These are phyloP conservation scores for Cubamyces lactineus DNA, from an alignment of 768 basidiomycete genomes.

Conservation along the genomic window DNA sequence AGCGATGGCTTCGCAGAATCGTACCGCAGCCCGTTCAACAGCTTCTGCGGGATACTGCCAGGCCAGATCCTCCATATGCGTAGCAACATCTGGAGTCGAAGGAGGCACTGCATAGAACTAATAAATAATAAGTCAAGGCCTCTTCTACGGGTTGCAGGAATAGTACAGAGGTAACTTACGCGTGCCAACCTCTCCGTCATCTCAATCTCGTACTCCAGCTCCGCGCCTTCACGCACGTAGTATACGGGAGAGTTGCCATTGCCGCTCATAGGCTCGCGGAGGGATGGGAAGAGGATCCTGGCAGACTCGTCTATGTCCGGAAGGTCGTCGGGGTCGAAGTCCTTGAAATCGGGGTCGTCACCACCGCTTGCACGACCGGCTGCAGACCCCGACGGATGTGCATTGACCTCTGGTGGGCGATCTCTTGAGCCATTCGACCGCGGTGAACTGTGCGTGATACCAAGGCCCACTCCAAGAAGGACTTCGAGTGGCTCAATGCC, in stretches of 20 bases:
- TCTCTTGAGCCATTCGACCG: slow-evolving; percentile 6
- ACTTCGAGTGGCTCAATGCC: slow-evolving; percentile 72
- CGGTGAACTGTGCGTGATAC: background rate
- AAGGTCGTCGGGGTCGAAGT: slow-evolving; percentile 77
- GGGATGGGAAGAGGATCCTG: slow-evolving; percentile 65
- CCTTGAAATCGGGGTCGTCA: slow-evolving; percentile 46
- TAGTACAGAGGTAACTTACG: slow-evolving; percentile 47
- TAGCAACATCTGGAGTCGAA: slow-evolving; percentile 72
- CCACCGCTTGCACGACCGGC: slow-evolving; percentile 19
- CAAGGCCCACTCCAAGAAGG: slow-evolving; percentile 70
- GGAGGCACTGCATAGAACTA: slow-evolving; percentile 80
- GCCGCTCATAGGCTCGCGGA: slow-evolving; percentile 38
- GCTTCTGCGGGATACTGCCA: slow-evolving; percentile 84
- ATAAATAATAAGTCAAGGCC: slow-evolving; percentile 3
- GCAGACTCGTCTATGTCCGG: slow-evolving; percentile 68
- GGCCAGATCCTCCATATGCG: slow-evolving; percentile 77
- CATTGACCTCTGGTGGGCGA: background rate
- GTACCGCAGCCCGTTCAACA: slow-evolving; percentile 73
- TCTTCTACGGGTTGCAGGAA: slow-evolving; percentile 1
- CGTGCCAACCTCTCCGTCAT: slow-evolving; percentile 72
- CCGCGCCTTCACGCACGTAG: slow-evolving; percentile 49
- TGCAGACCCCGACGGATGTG: background rate
- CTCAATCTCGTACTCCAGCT: slow-evolving; percentile 73
- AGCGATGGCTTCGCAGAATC: slow-evolving; percentile 82
- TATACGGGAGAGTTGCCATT: slow-evolving; percentile 32